phyloP scores from a whole-genome alignment of 768 basidiomycete species.

The Xerocomellus amylosporus region DNA sequence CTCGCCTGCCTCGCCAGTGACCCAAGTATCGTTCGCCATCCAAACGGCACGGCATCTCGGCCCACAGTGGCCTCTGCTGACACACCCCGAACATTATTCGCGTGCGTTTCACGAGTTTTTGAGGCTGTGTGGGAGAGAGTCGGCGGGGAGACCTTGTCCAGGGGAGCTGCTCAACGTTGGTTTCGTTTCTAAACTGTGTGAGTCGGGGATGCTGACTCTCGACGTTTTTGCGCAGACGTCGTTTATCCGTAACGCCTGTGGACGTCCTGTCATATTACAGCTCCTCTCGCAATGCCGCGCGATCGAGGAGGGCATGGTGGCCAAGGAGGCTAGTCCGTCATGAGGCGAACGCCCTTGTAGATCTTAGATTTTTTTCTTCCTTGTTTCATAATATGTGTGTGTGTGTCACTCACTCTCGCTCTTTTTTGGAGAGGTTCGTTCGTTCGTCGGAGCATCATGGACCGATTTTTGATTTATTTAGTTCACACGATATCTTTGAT shows the following conservation, averaged over 20 bases:
- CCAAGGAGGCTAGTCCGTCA: slow-evolving; percentile 11
- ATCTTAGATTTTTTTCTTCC: no score
- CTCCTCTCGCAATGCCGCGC: slow-evolving; percentile 64
- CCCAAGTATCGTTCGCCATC: slow-evolving; percentile 26
- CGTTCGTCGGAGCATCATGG: no score
- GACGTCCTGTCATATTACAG: slow-evolving; percentile 63
- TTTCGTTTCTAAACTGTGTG: neutral
- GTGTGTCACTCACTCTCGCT: no score
- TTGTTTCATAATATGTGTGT: no score
- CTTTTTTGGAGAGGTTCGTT: no score
- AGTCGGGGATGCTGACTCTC: neutral
- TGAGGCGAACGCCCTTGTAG: neutral
- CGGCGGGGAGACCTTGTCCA: slow-evolving; percentile 52
- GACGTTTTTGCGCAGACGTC: slow-evolving; percentile 41
- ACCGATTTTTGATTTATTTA: neutral
- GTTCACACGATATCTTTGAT: no score
- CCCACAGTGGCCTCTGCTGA: slow-evolving; percentile 64
- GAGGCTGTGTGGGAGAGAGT: slow-evolving; percentile 60
- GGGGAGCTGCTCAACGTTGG: slow-evolving; percentile 58
- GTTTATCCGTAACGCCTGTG: slow-evolving; percentile 67
- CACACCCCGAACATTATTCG: slow-evolving; percentile 58
- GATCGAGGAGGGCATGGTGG: slow-evolving; percentile 50
- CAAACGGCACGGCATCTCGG: slow-evolving; percentile 45
- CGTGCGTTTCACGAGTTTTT: slow-evolving; percentile 74
- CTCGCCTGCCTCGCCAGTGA: slow-evolving; percentile 31